A percentile compares a stretch with the other conserved stretches of the same genome.
Evolutionary conservation across 164 flowering plant genomes (phyloP).

Genomic region (Berberis vulgaris): DNA sequence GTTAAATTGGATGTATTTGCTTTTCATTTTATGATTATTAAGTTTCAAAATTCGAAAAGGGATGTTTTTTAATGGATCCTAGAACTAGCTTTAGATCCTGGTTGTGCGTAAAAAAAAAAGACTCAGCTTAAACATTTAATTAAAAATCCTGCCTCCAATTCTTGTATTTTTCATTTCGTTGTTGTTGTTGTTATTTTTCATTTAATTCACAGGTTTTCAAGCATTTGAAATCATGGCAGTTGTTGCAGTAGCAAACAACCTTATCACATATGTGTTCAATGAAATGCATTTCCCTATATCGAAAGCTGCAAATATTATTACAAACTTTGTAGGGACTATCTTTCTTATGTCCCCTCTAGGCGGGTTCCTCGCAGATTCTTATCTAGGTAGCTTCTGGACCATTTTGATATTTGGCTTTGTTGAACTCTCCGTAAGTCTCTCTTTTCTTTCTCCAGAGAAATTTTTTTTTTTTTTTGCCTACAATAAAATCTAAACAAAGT

Average conservation of each 20-base stretch:
- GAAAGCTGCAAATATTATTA: constrained; percentile 81
- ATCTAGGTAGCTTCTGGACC: constrained; percentile 91
- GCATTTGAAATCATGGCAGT: constrained; percentile 90
- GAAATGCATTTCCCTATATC: constrained; percentile 87
- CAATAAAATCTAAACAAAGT: too few species aligned
- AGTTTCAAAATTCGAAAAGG: too few species aligned
- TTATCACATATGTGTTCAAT: constrained; percentile 74
- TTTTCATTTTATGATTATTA: too few species aligned
- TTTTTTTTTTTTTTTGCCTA: not conserved
- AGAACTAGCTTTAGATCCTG: too few species aligned
- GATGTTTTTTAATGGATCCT: too few species aligned
- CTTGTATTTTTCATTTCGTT: too few species aligned
- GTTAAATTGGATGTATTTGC: too few species aligned
- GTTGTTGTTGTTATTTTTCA: too few species aligned
- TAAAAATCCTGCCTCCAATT: too few species aligned
- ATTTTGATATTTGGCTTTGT: constrained; percentile 82
- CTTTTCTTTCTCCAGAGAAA: too few species aligned
- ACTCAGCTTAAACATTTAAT: too few species aligned
- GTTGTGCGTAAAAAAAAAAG: too few species aligned
- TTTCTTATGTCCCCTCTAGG: constrained; percentile 80
- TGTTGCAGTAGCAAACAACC: constrained; percentile 91
- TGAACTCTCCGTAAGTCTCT: constrained; percentile 69
- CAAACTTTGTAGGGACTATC: constrained; percentile 87
- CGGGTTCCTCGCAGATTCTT: constrained; percentile 87
- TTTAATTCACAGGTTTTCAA: constrained; percentile 46